phyloP scores from a whole-genome alignment of 1,284 basidiomycete genomes.

The Leccinum angustisporum region DNA sequence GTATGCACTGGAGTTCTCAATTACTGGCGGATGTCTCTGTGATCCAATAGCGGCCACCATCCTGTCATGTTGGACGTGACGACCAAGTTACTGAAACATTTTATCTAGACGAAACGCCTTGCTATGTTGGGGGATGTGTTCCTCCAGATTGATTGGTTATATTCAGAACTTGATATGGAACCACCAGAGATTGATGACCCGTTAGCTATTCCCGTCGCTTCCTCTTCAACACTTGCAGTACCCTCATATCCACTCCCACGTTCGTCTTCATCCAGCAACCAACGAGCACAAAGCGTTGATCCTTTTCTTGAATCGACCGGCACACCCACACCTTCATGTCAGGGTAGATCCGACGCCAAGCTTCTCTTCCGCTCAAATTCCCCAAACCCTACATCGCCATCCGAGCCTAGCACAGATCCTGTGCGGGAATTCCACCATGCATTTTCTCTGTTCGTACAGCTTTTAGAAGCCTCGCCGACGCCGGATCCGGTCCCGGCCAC shows the following conservation, averaged over 20 bases:
- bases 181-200: constrained; percentile 51
- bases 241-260: constrained; percentile 37
- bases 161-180: constrained; percentile 71
- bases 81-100: constrained; percentile 5
- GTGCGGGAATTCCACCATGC: constrained; percentile 51
- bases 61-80: neutral
- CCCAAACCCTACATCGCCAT: constrained; percentile 27
- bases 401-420: constrained; percentile 24
- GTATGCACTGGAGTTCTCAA: neutral
- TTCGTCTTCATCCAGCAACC: constrained; percentile 40
- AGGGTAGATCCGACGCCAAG: constrained; percentile 29
- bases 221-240: constrained; percentile 40
- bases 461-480: constrained; percentile 60
- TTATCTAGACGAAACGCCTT: constrained; percentile 61
- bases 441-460: constrained; percentile 59
- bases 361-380: constrained; percentile 32
- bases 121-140: constrained; percentile 62
- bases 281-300: constrained; percentile 37
- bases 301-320: constrained; percentile 47
- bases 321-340: constrained; percentile 51
- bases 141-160: constrained; percentile 76
- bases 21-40: neutral
- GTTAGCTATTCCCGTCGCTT: constrained; percentile 18
- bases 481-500: constrained; percentile 37
- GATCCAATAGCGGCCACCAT: neutral